Conservation (phyloP, 2,329 filamentous ascomycete species). For the Lasiodiplodia sp. region DNA sequence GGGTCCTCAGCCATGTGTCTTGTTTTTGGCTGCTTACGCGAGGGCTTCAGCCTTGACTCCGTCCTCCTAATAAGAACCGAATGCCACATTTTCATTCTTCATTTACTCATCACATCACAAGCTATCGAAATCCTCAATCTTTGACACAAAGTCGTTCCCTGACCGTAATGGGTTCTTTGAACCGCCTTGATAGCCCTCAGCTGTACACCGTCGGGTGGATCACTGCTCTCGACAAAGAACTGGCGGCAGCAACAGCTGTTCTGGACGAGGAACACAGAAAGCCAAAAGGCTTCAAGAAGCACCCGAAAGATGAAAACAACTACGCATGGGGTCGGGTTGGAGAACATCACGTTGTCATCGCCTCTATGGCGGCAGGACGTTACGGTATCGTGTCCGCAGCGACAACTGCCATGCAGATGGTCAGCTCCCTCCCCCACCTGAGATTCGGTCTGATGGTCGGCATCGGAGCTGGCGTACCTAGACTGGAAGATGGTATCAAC, state of each 20-base stretch:
- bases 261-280: background rate
- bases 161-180: no score
- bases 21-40: no score
- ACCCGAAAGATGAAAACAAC: background rate
- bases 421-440: conserved; percentile 32
- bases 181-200: no score
- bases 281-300: background rate
- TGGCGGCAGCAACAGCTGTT: background rate
- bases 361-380: background rate
- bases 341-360: conserved; percentile 31
- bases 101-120: no score
- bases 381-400: background rate
- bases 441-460: conserved; percentile 37
- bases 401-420: background rate
- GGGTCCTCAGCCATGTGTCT: no score
- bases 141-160: no score
- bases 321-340: background rate
- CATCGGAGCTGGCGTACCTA: conserved; percentile 38
- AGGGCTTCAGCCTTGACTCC: no score
- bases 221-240: background rate
- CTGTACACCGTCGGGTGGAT: background rate
- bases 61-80: no score
- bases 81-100: no score
- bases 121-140: no score
- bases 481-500: conserved; percentile 21